Conservation (phyloP, 73 alveolate species). For the Effrenium voratum region DNA sequence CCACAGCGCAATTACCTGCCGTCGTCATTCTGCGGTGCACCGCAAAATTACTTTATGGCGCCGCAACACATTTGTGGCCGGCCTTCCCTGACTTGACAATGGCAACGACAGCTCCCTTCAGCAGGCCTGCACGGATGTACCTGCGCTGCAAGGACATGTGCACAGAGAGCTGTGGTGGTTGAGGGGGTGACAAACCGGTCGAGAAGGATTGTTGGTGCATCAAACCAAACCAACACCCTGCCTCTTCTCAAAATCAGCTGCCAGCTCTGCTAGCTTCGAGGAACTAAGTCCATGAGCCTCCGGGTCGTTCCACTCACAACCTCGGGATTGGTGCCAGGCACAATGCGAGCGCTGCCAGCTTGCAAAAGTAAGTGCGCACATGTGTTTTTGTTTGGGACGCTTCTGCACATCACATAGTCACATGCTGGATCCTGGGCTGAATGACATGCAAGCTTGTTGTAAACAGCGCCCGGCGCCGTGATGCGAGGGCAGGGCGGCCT, state of each 20-base stretch:
- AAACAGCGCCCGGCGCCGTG: too few relatives aligned
- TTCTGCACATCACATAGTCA: neutral
- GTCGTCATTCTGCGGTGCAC: neutral
- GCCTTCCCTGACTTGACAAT: slow-evolving; percentile 52
- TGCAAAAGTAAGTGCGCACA: neutral
- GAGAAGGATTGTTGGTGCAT: neutral
- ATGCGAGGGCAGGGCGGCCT: too few relatives aligned
- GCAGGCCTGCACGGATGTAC: slow-evolving; percentile 33
- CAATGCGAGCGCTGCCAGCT: neutral
- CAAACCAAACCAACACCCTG: neutral
- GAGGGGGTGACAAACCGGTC: neutral
- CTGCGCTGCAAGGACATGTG: slow-evolving; percentile 17
- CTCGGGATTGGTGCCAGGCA: neutral
- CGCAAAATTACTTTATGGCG: neutral
- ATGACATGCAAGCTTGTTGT: too few relatives aligned
- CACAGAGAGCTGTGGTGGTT: neutral
- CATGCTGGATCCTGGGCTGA: too few relatives aligned
- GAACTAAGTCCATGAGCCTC: neutral
- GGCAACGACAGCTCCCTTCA: slow-evolving; percentile 55
- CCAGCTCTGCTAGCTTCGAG: slow-evolving; percentile 17
- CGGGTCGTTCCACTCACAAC: neutral
- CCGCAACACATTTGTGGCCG: neutral
- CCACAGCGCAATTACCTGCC: slow-evolving; percentile 74
- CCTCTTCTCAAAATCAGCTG: slow-evolving; percentile 31
- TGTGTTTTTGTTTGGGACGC: neutral